Base-by-base conservation (phyloP, 176 grass and related monocot genomes). In the Tillandsia fasciculata region DNA sequence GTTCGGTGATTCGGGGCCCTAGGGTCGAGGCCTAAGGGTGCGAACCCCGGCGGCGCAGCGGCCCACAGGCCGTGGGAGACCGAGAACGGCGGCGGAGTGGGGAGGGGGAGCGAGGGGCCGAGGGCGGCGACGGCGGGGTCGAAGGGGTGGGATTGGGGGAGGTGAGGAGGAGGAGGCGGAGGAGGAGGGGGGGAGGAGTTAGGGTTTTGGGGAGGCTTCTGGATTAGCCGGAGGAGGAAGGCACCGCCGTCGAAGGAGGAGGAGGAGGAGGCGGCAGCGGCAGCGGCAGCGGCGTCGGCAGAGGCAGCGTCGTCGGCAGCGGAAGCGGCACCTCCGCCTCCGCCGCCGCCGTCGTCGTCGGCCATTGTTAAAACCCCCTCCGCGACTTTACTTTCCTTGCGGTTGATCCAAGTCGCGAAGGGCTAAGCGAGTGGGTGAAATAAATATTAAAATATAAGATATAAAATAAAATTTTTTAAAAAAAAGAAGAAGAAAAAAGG, bases 161-260 rank as follows among this genome's bases (percentile, higher is more conserved):
- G 67, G 58, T 15, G n/a, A 22, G 68, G 64, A 1, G 11, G 74
- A 42, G 58, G 7, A 20, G 54, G 51, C 53, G 27, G 29, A 20
- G 54, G 51, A 53, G 27, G 29, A 70, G 69, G 74, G 53, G 15
- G 4, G 66, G 14, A 64, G 51, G 24, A 64, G 33, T 42, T 42
- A 42, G 33, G 33, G 33, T 42, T 58, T 24, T 81, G 74, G 12
- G 82, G 65, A 50, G 88, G 69, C 59, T 91, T 91, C 54, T 87
- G 84, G 52, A 91, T 84, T 59, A 87, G 79, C 22, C 75, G 84
- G 49, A 91, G 84, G 28, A 91, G 88, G 79, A 85, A 72, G 48
- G 74, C 80, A 8, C 88, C 88, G 14, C 86, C 88, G 48, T 86
- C 73, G 2, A 76, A 84, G 15, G 71, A 27, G 5, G 80, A 53